Evolutionary conservation across 2,329 filamentous ascomycete genomes (phyloP).

Genomic region (Colletotrichum spaethianum): DNA sequence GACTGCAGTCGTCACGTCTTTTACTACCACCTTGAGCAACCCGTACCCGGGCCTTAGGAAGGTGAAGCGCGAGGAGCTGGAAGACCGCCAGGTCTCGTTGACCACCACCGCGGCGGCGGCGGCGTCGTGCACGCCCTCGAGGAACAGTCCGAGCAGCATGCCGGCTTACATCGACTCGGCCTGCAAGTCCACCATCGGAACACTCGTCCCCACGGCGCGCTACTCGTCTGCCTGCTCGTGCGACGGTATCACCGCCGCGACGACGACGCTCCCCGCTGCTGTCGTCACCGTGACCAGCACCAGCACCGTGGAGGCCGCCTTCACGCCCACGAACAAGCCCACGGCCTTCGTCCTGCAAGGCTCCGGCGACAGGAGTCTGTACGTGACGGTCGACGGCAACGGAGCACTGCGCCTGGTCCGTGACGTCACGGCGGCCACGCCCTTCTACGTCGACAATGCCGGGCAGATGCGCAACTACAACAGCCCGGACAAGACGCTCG

Average conservation of each 20-base stretch:
- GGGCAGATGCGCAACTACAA: constrained; percentile 23
- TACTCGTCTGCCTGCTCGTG: constrained; percentile 61
- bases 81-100: constrained; percentile 2
- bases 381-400: background rate
- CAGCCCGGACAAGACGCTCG: constrained; percentile 13
- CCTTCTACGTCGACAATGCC: constrained; percentile 25
- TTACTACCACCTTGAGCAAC: constrained; percentile 26
- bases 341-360: constrained; percentile 15
- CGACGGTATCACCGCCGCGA: constrained; percentile 57
- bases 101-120: background rate
- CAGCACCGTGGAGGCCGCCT: constrained; percentile 46
- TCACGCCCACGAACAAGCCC: constrained; percentile 24
- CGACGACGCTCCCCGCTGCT: constrained; percentile 54
- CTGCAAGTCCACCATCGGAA: constrained; percentile 15
- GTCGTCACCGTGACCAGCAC: constrained; percentile 59
- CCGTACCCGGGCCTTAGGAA: constrained; percentile 15
- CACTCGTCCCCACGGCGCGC: constrained; percentile 25
- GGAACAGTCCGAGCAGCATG: constrained; percentile 19
- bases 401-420: constrained; percentile 20
- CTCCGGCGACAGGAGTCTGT: background rate
- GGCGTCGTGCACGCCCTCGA: constrained; percentile 12
- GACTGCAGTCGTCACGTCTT: constrained; percentile 17
- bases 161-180: constrained; percentile 14
- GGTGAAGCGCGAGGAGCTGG: constrained; percentile 14
- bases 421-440: constrained; percentile 15